Percentiles rank a stretch among this genome's conserved stretches.
These are phyloP conservation scores for Daldinia caldariorum DNA, from an alignment of 495 filamentous ascomycete species.

Conservation along the genomic window DNA sequence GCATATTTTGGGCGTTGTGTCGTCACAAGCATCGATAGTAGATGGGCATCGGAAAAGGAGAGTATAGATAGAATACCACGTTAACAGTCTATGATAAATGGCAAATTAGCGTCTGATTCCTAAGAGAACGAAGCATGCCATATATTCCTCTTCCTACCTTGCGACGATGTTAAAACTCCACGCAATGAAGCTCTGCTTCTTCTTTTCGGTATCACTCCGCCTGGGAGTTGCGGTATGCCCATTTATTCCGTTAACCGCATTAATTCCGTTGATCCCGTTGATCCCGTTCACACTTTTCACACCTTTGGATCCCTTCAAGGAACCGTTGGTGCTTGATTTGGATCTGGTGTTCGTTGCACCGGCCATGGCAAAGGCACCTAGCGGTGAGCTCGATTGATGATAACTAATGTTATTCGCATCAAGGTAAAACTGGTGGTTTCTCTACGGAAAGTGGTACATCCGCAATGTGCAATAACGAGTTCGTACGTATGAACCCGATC, in stretches of 20 bases:
- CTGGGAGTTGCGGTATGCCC: constrained; percentile 45
- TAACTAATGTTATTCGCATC: constrained; percentile 24
- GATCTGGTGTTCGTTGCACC: constrained; percentile 27
- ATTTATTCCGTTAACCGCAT: constrained; percentile 48
- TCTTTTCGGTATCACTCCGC: constrained; percentile 38
- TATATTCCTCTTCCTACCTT: constrained; percentile 60
- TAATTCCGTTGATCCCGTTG: constrained; percentile 47
- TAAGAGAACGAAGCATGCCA: neutral
- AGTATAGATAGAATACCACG: constrained; percentile 87
- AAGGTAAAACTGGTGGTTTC: constrained; percentile 10
- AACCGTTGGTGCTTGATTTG: constrained; percentile 45
- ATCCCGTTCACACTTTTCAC: constrained; percentile 43
- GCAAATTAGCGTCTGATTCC: constrained; percentile 16
- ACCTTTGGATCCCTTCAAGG: constrained; percentile 45
- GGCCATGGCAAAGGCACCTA: constrained; percentile 24
- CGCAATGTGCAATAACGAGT: constrained; percentile 11
- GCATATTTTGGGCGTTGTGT: constrained; percentile 81
- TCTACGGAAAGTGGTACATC: neutral
- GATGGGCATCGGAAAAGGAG: constrained; percentile 85
- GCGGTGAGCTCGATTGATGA: constrained; percentile 7
- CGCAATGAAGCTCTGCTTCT: constrained; percentile 54
- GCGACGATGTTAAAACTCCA: constrained; percentile 66
- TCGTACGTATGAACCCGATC: constrained; percentile 19
- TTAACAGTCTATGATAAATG: constrained; percentile 66
- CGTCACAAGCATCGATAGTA: constrained; percentile 68